A percentile compares a stretch with the other conserved stretches of the same genome.
phyloP scores from a whole-genome alignment of 2,329 filamentous ascomycete species.

The Thielaviopsis musarum region DNA sequence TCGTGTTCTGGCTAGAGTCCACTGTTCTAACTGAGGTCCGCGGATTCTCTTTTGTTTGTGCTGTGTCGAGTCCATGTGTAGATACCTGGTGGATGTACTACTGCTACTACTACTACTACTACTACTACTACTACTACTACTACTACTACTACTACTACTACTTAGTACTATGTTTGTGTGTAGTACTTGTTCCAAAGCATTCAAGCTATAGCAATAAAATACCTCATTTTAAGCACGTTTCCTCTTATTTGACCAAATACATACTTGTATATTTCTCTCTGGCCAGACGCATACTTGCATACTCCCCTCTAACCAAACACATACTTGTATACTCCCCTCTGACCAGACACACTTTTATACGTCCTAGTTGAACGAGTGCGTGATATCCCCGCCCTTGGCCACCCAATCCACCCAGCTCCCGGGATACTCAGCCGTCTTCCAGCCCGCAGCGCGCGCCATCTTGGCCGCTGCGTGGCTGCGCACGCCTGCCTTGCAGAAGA shows the following conservation, averaged over 20 bases:
- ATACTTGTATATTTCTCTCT: no score
- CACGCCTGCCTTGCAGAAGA: conserved; percentile 90
- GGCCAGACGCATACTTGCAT: no score
- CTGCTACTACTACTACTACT: no score
- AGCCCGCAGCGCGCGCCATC: conserved; percentile 63
- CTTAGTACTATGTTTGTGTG: neutral
- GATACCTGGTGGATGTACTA: neutral
- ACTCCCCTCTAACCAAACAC: no score
- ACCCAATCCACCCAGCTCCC: conserved; percentile 77
- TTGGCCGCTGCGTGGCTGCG: conserved; percentile 61
- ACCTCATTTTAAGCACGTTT: neutral
- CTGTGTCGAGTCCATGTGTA: neutral
- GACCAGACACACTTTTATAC: no score
- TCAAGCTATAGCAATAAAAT: neutral
- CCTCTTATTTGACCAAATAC: neutral
- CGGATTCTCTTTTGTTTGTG: neutral
- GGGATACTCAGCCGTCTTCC: conserved; percentile 55
- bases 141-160: no score
- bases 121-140: neutral
- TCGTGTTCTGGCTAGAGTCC: no score
- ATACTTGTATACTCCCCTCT: no score
- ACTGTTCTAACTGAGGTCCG: neutral
- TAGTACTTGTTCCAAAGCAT: neutral
- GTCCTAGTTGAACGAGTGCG: conserved; percentile 13
- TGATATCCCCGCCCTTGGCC: conserved; percentile 41